Base-by-base conservation (phyloP, 2,329 filamentous ascomycete genomes). In the Truncatella angustata region DNA sequence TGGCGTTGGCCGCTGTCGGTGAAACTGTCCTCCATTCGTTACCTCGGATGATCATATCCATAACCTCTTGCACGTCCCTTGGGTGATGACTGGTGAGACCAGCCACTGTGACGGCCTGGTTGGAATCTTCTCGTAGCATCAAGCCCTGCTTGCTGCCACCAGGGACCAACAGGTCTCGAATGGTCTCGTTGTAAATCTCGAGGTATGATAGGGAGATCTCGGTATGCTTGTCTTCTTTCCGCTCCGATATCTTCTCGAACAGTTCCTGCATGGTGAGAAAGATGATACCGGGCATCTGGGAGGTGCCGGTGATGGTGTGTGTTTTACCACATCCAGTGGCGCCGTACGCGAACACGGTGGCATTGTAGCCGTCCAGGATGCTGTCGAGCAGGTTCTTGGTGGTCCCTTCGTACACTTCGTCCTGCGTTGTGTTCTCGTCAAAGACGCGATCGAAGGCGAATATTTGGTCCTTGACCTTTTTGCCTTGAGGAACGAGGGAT, bases 151-250 rank as follows among this genome's bases (percentile, higher is more conserved):
- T 94, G 71, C 86, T 89, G 34, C 87, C 89, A 21, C 87, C 87
- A 0, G 90, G 88, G n/a, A 94, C 87, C 39, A 99, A 78, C 64
- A 99, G 74, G 73, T 99, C 94, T 49, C 94, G 90, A 63, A 99
- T 99, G 0, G 92, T 97, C 74, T 99, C 94, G 68, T 99, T 99
- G 79, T 99, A 99, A 58, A 99, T 99, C 68, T 99, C 94, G 34
- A 99, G 80, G 65, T 97, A 99, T 0, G 92, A 97, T 14, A 99
- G 82, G 0, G 92, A 91, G 50, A 99, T 78, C 64, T 97, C 94
- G 3, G 91, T 94, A 24, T 85, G 79, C 71, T 97, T 97, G 55
- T 96, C 91, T 53, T 88, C 85, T 56, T 86, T 87, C 50, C 90
- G 75, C 52, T 97, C 94, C n/a, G 79, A 77, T 60, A 99, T 96